Base-by-base conservation (phyloP, 2,329 filamentous ascomycete genomes). In the Chrysosporium keratinophilum region DNA sequence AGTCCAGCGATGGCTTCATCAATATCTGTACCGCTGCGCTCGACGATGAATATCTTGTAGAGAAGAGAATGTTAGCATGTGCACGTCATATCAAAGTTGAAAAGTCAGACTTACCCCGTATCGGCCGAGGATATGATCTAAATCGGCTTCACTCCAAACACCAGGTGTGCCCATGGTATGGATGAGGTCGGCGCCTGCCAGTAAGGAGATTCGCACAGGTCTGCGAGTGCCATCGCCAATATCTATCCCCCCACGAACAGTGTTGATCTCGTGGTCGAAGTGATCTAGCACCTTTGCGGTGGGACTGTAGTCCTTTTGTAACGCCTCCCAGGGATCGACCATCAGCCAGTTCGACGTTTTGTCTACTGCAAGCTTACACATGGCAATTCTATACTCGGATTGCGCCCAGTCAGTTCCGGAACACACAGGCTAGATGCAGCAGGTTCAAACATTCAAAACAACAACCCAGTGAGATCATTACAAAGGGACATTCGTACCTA, bases 231-330 rank as follows among this genome's bases (percentile, higher is more conserved):
- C 88, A 59, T 84, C 78, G 17, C 78, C 76, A 45, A 78, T 80
- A 62, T 86, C 78, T 31, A 93, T 80, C 5, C 90, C 90, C 39
- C 85, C 83, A 31, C 83, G 75, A 43, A 88, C 79, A 20, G 80
- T 78, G 67, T 96, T 95, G 66, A 96, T 87, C 68, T 96, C 88
- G 65, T 91, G 74, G 60, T 94, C 83, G 63, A 96, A 93, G 70
- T 96, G 91, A 65, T 95, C 88, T 47, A 96, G 76, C 40, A 95
- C 90, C 62, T 85, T 80, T 39, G 90, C 91, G 0, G 91, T 97
- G 14, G 89, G 88, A 58, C 88, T 84, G 67, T 95, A 97, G 60
- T 86, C 78, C 64, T 84, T 80, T 71, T 94, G 83, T 62, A 85
- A 75, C n/a, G 88, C 86, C 75, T 95, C 90, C 84, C 87, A 94